Evolutionary conservation across 257 asterid species (phyloP), one percentile per base, ranked within the genome.

Genomic region (Solanum clarkiae): DNA sequence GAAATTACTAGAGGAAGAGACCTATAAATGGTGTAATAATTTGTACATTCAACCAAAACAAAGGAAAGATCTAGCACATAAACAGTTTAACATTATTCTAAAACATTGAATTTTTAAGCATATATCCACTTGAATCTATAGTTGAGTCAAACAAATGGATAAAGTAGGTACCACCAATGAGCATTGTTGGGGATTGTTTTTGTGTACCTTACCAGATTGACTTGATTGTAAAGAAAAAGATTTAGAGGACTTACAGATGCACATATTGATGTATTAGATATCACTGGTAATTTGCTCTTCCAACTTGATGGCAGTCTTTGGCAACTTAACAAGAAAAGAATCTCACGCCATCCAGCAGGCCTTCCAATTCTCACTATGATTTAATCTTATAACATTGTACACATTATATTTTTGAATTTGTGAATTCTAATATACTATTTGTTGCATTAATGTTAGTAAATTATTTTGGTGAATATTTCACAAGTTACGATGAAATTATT

Each of bases 311-410:
- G 90, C 10, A 79, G 85, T 8, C 36, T 87, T 15, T 91, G 92
- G 91, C 91, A 88, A 40, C 89, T 88, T 53, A 88, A 83, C 68
- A 87, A 87, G 91, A 91, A 88, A 44, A 69, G 93, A 70, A 80
- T 86, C 18, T 80, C 89, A 86, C 45, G 65, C 8, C 86, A 91
- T 82, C 84, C 88, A 5, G 32, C 81, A 11, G 89, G 91, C 15
- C 56, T 12, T 6, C 89, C 92, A 0, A 68, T 91, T 81, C 45
- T 88, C 86, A 87, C 91, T 2, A 84, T 86, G 74, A 84, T 32
- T 1, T 32, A 32, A 32, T 32, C 36, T 32, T 32, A 1, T 32
- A 32, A 32, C 2, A 32, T 32, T 32, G 36, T 32, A 32, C 36
- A 32, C 2, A 11, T 51, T 1, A 51, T 51, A 51, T 11, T 51